A percentile compares a stretch with the other conserved stretches of the same genome.
These are phyloP conservation scores for Talaromyces sp. DNA, from an alignment of 2,329 filamentous ascomycete genomes.

Conservation along the genomic window DNA sequence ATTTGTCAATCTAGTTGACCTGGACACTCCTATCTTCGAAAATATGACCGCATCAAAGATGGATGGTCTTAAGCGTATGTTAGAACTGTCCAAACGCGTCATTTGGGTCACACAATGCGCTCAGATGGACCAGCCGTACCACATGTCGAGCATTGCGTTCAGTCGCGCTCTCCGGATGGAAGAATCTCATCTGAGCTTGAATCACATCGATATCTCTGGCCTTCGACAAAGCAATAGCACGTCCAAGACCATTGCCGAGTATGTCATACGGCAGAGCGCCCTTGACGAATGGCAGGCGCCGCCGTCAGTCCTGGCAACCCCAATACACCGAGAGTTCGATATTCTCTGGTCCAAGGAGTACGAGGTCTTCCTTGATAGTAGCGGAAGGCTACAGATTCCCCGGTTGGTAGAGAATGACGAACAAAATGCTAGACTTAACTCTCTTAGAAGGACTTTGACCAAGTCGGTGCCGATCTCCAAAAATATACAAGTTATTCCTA, in stretches of 20 bases:
- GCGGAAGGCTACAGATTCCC: conserved; percentile 27
- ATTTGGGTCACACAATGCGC: conserved; percentile 13
- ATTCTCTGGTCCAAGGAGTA: conserved; percentile 29
- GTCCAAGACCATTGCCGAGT: not conserved
- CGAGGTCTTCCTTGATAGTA: conserved; percentile 24
- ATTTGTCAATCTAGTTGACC: conserved; percentile 6
- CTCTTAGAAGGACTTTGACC: not conserved
- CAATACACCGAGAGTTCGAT: no score
- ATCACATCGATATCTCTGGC: not conserved
- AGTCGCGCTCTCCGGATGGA: conserved; percentile 9
- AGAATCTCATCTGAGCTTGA: conserved; percentile 5
- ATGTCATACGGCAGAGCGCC: not conserved
- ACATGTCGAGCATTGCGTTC: conserved; percentile 11
- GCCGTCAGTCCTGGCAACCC: conserved; percentile 7
- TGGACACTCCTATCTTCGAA: conserved; percentile 20
- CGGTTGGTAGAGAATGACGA: conserved; percentile 17
- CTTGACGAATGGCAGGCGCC: not conserved
- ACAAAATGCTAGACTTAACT: not conserved
- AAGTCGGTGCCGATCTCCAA: no score
- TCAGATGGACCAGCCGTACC: conserved; percentile 5
- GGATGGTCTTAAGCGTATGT: conserved; percentile 16
- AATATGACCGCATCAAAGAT: conserved; percentile 16
- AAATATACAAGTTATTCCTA: no score
- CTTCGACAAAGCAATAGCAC: not conserved
- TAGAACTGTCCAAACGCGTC: not conserved